Evolutionary conservation across 2,329 filamentous ascomycete species (phyloP).

Genomic region (Colletotrichum agaves): DNA sequence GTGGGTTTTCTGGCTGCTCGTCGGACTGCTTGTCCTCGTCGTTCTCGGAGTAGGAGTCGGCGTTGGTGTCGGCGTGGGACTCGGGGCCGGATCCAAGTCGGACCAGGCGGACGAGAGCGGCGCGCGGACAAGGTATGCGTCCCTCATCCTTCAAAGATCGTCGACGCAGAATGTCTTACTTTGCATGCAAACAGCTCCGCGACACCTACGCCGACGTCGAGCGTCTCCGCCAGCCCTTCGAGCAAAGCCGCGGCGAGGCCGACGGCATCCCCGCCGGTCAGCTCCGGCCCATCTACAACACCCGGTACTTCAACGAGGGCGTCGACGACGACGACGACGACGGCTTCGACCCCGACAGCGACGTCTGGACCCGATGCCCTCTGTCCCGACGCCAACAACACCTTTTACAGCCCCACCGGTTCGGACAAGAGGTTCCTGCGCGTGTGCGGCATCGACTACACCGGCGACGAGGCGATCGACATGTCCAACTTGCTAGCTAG

Average conservation of each 20-base stretch:
- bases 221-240: neutral
- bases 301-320: neutral
- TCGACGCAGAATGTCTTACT: neutral
- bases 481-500: slow-evolving; percentile 49
- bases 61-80: slow-evolving; percentile 51
- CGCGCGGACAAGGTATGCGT: slow-evolving; percentile 22
- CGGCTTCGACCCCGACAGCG: slow-evolving; percentile 39
- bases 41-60: slow-evolving; percentile 53
- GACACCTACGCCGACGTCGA: slow-evolving; percentile 8
- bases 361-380: slow-evolving; percentile 43
- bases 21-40: slow-evolving; percentile 45
- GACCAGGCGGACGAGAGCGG: slow-evolving; percentile 2
- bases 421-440: slow-evolving; percentile 55
- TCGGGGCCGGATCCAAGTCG: slow-evolving; percentile 26
- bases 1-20: slow-evolving; percentile 50
- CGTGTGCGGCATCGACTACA: slow-evolving; percentile 59
- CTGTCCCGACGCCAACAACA: slow-evolving; percentile 57
- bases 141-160: neutral
- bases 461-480: slow-evolving; percentile 49
- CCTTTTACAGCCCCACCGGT: slow-evolving; percentile 53
- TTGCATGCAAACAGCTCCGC: neutral
- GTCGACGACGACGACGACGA: slow-evolving; percentile 40
- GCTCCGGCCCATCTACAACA: slow-evolving; percentile 9
- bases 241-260: neutral
- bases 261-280: neutral